phyloP scores from a whole-genome alignment of 2,329 filamentous ascomycete species.

The Talaromyces sp. region DNA sequence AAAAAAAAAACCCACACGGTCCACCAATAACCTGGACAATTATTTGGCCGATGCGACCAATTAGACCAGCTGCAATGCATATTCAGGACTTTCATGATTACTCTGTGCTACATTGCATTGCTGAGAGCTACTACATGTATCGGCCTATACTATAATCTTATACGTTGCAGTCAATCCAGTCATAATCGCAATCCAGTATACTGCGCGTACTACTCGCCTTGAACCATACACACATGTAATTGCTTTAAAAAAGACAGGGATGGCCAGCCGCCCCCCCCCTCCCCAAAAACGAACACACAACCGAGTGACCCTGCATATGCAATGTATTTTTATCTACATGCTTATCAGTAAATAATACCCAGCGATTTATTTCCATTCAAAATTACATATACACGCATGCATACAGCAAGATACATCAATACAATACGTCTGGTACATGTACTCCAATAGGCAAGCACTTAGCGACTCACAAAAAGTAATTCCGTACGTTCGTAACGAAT shows the following conservation, averaged over 20 bases:
- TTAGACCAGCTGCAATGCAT: neutral
- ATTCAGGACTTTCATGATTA: neutral
- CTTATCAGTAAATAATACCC: slow-evolving; percentile 8
- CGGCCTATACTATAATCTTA: neutral
- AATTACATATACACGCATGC: neutral
- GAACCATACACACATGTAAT: no score
- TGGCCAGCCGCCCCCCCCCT: neutral
- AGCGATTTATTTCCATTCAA: neutral
- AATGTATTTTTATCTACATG: slow-evolving; percentile 10
- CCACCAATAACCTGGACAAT: neutral
- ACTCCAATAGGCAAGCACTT: neutral
- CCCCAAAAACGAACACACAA: neutral
- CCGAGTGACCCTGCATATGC: slow-evolving; percentile 14
- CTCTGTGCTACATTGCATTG: neutral
- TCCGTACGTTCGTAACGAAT: neutral
- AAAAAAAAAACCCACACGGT: neutral
- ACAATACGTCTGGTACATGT: neutral
- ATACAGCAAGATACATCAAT: neutral
- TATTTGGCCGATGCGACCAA: neutral
- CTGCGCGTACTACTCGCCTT: no score
- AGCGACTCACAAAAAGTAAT: neutral
- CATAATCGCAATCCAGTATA: neutral
- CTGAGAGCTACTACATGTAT: neutral
- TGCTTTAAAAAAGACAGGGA: neutral
- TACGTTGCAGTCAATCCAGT: slow-evolving; percentile 4